Percentiles rank a stretch among this genome's conserved stretches.
phyloP scores from a whole-genome alignment of 2,329 filamentous ascomycete species.

The Penicillium olsonii region DNA sequence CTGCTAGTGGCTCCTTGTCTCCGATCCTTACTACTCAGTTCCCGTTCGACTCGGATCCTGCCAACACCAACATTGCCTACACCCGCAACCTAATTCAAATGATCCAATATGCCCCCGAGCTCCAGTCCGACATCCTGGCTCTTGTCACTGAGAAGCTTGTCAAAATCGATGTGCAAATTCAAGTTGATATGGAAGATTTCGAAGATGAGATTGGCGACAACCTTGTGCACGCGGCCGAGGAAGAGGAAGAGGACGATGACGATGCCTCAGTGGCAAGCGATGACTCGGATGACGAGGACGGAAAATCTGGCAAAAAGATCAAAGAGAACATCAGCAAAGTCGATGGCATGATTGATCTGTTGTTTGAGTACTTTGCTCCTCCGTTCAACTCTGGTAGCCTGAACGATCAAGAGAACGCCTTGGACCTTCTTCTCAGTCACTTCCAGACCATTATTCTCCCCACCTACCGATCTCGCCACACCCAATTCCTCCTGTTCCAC shows the following conservation, averaged over 20 bases:
- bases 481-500: slow-evolving; percentile 94
- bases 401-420: slow-evolving; percentile 68
- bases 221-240: slow-evolving; percentile 56
- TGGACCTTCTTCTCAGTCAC: slow-evolving; percentile 78
- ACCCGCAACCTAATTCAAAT: slow-evolving; percentile 80
- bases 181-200: slow-evolving; percentile 87
- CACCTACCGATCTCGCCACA: slow-evolving; percentile 87
- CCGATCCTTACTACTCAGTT: slow-evolving; percentile 69
- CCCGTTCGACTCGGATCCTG: slow-evolving; percentile 74
- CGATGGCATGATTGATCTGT: slow-evolving; percentile 81
- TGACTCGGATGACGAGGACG: slow-evolving; percentile 55
- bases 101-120: slow-evolving; percentile 72
- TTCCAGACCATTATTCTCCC: slow-evolving; percentile 87
- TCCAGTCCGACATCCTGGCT: slow-evolving; percentile 78
- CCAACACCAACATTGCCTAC: slow-evolving; percentile 81
- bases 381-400: slow-evolving; percentile 70
- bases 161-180: slow-evolving; percentile 93
- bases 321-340: slow-evolving; percentile 87
- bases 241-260: slow-evolving; percentile 55
- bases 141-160: slow-evolving; percentile 84
- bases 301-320: slow-evolving; percentile 63
- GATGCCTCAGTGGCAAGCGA: slow-evolving; percentile 68
- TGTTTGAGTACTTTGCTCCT: slow-evolving; percentile 80
- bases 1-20: slow-evolving; percentile 70
- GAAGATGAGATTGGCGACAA: slow-evolving; percentile 83